A percentile compares a stretch with the other conserved stretches of the same genome.
Evolutionary conservation across 345 rosid species (phyloP).

Genomic region (Eucalyptus virginea): DNA sequence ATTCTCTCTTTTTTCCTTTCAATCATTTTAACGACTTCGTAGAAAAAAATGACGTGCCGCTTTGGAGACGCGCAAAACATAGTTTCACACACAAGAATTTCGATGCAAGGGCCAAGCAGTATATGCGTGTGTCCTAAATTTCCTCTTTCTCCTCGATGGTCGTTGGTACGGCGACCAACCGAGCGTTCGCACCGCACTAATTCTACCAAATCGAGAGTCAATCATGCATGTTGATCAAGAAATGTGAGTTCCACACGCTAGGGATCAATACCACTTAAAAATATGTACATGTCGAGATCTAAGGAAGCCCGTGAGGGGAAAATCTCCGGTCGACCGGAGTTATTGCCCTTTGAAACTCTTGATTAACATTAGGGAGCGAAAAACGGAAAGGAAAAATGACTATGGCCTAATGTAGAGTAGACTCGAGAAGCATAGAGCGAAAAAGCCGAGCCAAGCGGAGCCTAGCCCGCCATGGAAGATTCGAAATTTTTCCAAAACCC

Average conservation of each 20-base stretch:
- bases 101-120: neutral
- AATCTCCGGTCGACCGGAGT: neutral
- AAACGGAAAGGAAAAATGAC: neutral
- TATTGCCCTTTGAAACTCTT: neutral
- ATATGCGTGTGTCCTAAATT: neutral
- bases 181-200: neutral
- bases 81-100: neutral
- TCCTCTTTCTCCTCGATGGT: neutral
- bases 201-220: neutral
- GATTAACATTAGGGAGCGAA: neutral
- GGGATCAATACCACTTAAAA: neutral
- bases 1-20: neutral
- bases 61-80: neutral
- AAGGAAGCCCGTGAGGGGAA: neutral
- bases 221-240: neutral
- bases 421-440: neutral
- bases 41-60: neutral
- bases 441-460: neutral
- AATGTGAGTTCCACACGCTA: neutral
- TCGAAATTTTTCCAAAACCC: neutral
- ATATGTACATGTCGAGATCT: neutral
- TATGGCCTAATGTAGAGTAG: neutral
- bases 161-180: neutral
- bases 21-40: neutral
- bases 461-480: neutral